Base-by-base conservation (phyloP, 1,139 yeast genomes). In the Yamadazyma epiphylla region DNA sequence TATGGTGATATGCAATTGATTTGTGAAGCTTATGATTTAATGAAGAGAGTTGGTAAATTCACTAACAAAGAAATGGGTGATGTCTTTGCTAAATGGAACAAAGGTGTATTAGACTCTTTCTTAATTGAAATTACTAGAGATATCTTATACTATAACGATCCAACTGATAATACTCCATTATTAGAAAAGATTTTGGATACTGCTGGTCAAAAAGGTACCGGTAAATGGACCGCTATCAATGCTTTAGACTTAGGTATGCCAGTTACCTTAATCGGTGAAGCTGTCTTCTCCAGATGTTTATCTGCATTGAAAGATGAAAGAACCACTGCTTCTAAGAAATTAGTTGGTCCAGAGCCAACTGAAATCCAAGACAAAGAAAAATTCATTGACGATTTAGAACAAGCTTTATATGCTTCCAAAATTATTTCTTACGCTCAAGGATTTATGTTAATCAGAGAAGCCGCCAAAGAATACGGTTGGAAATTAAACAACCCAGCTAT, bases 191-290 rank as follows among this genome's bases (percentile, higher is more conserved):
- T 91, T 59, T 71, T 88, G 66, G 98, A 91, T 66, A 64, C 86
- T 51, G 98, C 98, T 49, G 98, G 98, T 54, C 98, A 91, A 75
- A 91, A 91, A 78, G 98, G 98, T 78, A 91, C 98, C 49, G 98
- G 98, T 73, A 91, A 91, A 76, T 91, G 98, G 98, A 91, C 97
- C 49, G 97, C 97, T 45, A 85, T 89, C 64, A 88, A 88, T 62
- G 97, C 98, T 43, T 76, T 91, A 55, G 98, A 91, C 67, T 77
- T 91, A 55, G 98, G 97, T 66, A 86, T 86, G 82, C 98, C 98
- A 49, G 96, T 91, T 55, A 88, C 98, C 44, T 77, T 91, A 60
- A 91, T 91, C 55, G 96, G 97, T 65, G 98, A 91, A 75, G 97
- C 98, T 38, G 98, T 91, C 49, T 89, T 91, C 60, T 74, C 97